Conservation (phyloP, 1,284 basidiomycete species). For the Cutaneotrichosporon curvatum region DNA sequence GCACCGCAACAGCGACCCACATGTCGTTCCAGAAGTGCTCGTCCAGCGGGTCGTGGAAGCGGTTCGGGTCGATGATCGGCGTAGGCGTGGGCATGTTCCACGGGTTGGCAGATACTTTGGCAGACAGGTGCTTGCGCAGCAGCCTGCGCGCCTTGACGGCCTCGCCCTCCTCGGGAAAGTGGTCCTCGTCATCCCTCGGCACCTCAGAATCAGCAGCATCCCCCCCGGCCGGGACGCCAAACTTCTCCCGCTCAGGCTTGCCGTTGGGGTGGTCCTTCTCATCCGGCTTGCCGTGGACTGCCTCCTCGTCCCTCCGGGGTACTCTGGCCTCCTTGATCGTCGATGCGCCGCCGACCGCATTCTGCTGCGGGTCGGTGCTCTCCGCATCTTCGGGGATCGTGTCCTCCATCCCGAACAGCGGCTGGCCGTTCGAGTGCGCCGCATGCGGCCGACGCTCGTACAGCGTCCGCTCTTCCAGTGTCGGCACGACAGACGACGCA, state of each 20-base stretch:
- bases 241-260: constrained; percentile 24
- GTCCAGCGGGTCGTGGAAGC: constrained; percentile 78
- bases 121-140: constrained; percentile 54
- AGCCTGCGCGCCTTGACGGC: constrained; percentile 52
- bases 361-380: too few relatives aligned
- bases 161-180: constrained; percentile 43
- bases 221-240: constrained; percentile 55
- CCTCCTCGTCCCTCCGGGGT: constrained; percentile 19
- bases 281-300: constrained; percentile 12
- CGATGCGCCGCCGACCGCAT: too few relatives aligned
- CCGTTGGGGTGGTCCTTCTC: constrained; percentile 9
- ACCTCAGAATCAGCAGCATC: constrained; percentile 49
- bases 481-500: constrained; percentile 60
- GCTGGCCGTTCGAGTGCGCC: constrained; percentile 42
- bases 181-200: constrained; percentile 7
- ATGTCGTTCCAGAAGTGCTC: constrained; percentile 80
- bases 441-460: constrained; percentile 45
- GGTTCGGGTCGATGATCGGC: constrained; percentile 65
- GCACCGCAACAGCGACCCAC: constrained; percentile 75
- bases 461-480: constrained; percentile 62
- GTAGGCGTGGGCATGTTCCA: constrained; percentile 56
- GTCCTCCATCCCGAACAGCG: constrained; percentile 30
- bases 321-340: constrained; percentile 24
- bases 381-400: background rate
- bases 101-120: constrained; percentile 49